These are phyloP conservation scores for Mycena galopus DNA, from an alignment of 768 basidiomycete species.

Conservation along the genomic window DNA sequence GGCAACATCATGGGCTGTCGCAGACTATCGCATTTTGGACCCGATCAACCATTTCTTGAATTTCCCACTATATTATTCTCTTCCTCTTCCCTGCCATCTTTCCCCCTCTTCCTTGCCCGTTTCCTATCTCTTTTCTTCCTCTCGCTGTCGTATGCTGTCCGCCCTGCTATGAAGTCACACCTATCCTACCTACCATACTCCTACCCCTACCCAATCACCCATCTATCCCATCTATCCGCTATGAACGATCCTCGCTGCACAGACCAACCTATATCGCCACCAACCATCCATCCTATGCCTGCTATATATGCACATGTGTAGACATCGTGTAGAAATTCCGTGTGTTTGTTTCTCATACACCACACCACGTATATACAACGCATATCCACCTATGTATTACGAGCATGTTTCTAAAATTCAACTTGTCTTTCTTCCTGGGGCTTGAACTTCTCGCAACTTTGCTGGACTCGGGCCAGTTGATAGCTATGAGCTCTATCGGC, in stretches of 20 bases:
- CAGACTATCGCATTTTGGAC: conserved; percentile 11
- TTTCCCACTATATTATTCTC: conserved; percentile 34
- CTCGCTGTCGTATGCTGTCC: conserved; percentile 34
- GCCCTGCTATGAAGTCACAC: conserved; percentile 24
- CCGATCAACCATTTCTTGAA: conserved; percentile 17
- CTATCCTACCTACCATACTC: no score
- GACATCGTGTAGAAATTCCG: not conserved
- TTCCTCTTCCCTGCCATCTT: conserved; percentile 19
- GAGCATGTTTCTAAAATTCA: not conserved
- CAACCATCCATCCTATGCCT: not conserved
- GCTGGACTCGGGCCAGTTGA: no score
- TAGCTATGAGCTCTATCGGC: no score
- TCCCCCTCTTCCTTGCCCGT: not conserved
- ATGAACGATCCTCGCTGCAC: conserved; percentile 7
- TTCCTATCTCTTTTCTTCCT: not conserved
- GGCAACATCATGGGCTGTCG: not conserved
- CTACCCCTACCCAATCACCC: no score
- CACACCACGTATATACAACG: conserved; percentile 1
- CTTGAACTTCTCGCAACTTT: no score
- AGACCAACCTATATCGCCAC: no score
- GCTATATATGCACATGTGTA: not conserved
- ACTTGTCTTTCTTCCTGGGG: not conserved
- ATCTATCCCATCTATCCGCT: conserved; percentile 4
- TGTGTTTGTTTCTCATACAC: not conserved
- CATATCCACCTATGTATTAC: conserved; percentile 9